phyloP scores from a whole-genome alignment of 257 asterid genomes.

The Leptodermis oblonga region DNA sequence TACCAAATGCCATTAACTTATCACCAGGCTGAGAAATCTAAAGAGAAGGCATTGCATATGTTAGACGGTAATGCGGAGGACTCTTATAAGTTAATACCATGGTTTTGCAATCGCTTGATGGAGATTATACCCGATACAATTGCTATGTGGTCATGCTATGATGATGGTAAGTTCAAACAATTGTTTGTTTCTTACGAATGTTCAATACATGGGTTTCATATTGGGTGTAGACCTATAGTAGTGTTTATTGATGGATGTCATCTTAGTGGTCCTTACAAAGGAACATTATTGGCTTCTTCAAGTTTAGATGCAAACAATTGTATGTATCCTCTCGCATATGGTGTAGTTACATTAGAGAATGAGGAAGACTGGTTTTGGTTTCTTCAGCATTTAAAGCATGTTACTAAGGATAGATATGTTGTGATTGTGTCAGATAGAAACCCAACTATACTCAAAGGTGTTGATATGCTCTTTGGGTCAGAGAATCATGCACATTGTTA shows the following conservation, averaged over 20 bases:
- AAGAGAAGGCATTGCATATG: not conserved
- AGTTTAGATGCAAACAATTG: not conserved
- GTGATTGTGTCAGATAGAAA: not conserved
- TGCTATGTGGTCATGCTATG: not conserved
- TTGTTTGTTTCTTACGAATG: not conserved
- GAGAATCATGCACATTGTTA: not conserved
- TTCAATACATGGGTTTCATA: not conserved
- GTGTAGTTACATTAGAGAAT: not conserved
- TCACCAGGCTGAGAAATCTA: not conserved
- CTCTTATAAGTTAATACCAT: not conserved
- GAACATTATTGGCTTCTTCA: not conserved
- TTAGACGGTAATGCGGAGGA: not conserved
- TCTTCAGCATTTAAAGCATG: not conserved
- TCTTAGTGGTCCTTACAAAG: too few relatives aligned
- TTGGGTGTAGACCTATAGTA: not conserved
- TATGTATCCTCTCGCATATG: not conserved
- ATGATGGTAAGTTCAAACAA: not conserved
- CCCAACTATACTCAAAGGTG: not conserved
- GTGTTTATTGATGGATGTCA: conserved; percentile 1
- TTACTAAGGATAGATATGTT: not conserved
- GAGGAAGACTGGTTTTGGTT: not conserved
- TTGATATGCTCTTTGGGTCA: not conserved
- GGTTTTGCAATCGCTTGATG: not conserved
- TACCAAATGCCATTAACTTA: not conserved
- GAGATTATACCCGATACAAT: not conserved